Base-by-base conservation (phyloP, 2,329 filamentous ascomycete genomes). In the Grosmannia clavigera region DNA sequence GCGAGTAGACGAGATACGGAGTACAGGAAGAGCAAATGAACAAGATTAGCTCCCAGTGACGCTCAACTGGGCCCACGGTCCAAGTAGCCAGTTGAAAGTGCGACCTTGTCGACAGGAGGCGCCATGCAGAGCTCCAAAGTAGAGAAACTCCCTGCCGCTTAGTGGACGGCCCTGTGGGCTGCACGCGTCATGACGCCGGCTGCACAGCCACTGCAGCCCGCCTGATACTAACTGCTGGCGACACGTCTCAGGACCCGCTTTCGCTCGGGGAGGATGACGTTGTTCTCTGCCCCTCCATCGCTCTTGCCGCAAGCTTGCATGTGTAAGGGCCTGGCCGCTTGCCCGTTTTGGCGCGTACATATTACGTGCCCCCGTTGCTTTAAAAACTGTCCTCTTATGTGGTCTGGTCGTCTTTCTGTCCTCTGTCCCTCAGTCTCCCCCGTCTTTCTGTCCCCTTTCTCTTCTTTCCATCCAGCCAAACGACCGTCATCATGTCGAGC, bases 401-500 rank as follows among this genome's bases (percentile, higher is more conserved):
- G 19, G 52, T 55, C 52, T 10, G 9, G 12, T 22, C 35, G 22
- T 43, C 53, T 22, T 19, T 3, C 25, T 31, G 10, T 31, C 25
- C 4, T n/a, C 19, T 33, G 48, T 31, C 25, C 22, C 4, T 31
- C 22, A 22, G 22, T 22, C 22, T 22, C 22, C 22, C 22, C 22
- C 22, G 22, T 22, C 22, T 22, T 22, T 22, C 22, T 22, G 22
- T 11, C 19, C 29, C 25, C 43, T 52, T 31, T 9, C 35, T 27
- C 22, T 12, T 27, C 33, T 25, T 3, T 38, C 31, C 55, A 46
- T 43, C 33, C 29, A 52, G n/a, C 46, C 2, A 35, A 35, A 9
- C 33, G 6, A 35, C 22, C 46, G 14, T 25, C 62, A 66, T 14
- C 11, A 64, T 66, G 65, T 61, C 65, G 46, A 57, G 46, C 57